Base-by-base conservation (phyloP, 2,329 filamentous ascomycete species). In the Didymella keratinophila region DNA sequence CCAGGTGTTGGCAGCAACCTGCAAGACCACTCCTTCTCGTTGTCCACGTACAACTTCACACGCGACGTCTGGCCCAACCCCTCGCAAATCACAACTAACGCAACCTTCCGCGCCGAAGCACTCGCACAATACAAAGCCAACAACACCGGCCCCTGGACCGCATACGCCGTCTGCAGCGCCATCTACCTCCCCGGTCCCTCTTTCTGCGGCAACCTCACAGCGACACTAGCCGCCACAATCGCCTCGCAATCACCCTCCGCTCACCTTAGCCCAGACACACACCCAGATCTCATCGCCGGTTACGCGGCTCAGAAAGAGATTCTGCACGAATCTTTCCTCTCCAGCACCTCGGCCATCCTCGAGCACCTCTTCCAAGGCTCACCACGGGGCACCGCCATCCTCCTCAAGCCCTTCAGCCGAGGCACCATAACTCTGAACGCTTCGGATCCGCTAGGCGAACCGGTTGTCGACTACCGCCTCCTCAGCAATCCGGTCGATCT, bases 401-500 rank as follows among this genome's bases (percentile, higher is more conserved):
- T 55, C 1, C 37, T 63, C 46, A 45, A 69, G 34, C 67, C 76
- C 2, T 63, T 76, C 41, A 66, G 59, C 10, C 69, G 75, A 44
- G 75, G 75, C 20, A 68, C 68, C 21, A 69, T 76, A 36, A 63
- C 62, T 12, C 66, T 76, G 9, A 71, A 73, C 55, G 64, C 69
- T 8, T 63, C 68, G n/a, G 63, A 75, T 47, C 70, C 72, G 2
- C 39, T 56, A 3, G 63, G 55, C 9, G 41, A 52, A 0, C 73
- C 70, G 1, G 44, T 70, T 9, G 57, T 73, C 47, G 70, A 76
- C 56, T 76, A 70, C 61, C 64, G 64, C 27, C 67, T 68, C 34
- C 72, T 52, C 42, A 51, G 59, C 16, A 71, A 76, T 62, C 71
- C 71, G 3, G 36, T 69, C 12, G 73, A 76, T 48, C n/a, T 73